These are phyloP conservation scores for Cyclotella atomus DNA, from an alignment of 108 stramenopile species.

Conservation along the genomic window DNA sequence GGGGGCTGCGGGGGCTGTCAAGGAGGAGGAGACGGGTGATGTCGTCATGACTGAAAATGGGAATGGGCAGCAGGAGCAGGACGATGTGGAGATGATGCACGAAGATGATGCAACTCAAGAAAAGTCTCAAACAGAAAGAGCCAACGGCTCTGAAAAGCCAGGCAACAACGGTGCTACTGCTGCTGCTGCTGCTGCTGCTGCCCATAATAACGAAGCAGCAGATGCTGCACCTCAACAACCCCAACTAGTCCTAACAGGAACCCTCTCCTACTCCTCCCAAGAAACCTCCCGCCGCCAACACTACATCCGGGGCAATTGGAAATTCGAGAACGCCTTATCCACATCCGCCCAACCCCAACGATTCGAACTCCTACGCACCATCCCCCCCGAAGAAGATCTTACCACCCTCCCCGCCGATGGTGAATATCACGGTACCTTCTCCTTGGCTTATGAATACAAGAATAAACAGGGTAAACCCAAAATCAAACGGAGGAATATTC, in stretches of 20 bases:
- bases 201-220: neutral
- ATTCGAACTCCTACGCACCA: conserved; percentile 78
- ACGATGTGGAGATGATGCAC: too few relatives aligned
- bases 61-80: too few relatives aligned
- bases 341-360: conserved; percentile 69
- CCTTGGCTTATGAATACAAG: conserved; percentile 61
- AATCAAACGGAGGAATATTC: conserved; percentile 68
- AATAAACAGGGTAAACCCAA: conserved; percentile 81
- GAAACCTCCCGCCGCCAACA: conserved; percentile 66
- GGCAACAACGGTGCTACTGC: neutral
- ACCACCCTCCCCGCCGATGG: conserved; percentile 73
- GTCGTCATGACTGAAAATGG: too few relatives aligned
- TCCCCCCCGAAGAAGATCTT: conserved; percentile 68
- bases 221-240: neutral
- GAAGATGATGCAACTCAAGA: too few relatives aligned
- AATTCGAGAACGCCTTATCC: conserved; percentile 66
- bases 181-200: neutral
- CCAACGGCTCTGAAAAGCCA: too few relatives aligned
- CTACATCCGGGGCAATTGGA: conserved; percentile 88
- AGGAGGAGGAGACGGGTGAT: too few relatives aligned
- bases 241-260: conserved; percentile 58
- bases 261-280: conserved; percentile 73
- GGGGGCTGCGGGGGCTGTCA: neutral
- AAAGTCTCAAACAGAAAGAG: too few relatives aligned
- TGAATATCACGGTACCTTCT: conserved; percentile 86